These are phyloP conservation scores for Rhododendron simsii DNA, from an alignment of 148 eudicot species.

Conservation along the genomic window DNA sequence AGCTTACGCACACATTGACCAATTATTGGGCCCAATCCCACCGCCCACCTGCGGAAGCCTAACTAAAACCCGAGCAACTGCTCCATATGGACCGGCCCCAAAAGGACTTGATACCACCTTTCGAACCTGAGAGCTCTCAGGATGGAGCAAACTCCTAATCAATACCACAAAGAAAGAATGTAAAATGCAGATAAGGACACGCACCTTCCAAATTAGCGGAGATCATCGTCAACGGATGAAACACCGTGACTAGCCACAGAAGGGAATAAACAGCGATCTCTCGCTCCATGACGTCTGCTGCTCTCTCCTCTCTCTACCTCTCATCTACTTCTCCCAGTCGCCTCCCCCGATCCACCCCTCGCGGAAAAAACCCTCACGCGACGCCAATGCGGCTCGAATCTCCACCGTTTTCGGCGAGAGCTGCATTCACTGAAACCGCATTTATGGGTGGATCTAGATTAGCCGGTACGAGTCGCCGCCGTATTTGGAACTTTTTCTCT, in stretches of 20 bases:
- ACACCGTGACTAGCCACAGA: conserved; percentile 27
- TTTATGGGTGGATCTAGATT: conserved; percentile 8
- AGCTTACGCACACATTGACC: too few relatives aligned
- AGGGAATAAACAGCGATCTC: conserved; percentile 20
- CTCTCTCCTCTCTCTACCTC: conserved; percentile 9
- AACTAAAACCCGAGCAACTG: too few relatives aligned
- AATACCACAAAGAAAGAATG: not conserved
- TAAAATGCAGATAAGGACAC: not conserved
- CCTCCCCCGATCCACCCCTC: conserved; percentile 21
- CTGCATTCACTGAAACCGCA: not conserved
- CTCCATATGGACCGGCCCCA: too few relatives aligned
- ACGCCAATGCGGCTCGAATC: not conserved
- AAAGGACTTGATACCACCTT: too few relatives aligned
- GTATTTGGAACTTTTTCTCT: not conserved
- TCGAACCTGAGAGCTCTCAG: too few relatives aligned
- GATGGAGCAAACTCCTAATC: not conserved
- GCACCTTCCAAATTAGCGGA: conserved; percentile 67
- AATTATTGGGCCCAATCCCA: too few relatives aligned
- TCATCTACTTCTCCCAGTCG: conserved; percentile 11
- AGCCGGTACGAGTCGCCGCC: not conserved
- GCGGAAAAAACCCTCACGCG: conserved; percentile 1
- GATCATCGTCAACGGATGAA: conserved; percentile 32
- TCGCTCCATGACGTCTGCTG: conserved; percentile 28
- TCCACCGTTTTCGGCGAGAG: not conserved
- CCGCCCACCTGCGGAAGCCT: too few relatives aligned